Evolutionary conservation across 2,329 filamentous ascomycete genomes (phyloP).

Genomic region (Sporothrix euskadiensis): DNA sequence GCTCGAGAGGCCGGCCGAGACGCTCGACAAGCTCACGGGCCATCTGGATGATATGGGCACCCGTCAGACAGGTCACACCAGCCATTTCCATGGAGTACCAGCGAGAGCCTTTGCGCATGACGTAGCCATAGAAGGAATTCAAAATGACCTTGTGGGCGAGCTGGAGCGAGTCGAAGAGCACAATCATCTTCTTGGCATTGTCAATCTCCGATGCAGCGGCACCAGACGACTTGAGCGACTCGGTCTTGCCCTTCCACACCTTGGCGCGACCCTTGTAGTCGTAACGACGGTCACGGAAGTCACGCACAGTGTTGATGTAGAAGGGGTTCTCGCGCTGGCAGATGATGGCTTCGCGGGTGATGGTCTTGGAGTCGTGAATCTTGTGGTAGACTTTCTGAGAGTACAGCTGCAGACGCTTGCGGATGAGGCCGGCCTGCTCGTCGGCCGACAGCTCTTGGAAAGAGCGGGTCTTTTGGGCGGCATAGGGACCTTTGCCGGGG

Average conservation of each 20-base stretch:
- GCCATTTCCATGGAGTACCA: slow-evolving; percentile 99
- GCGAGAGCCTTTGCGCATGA: slow-evolving; percentile 97
- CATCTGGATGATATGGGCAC: slow-evolving; percentile 95
- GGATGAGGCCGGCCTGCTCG: slow-evolving; percentile 77
- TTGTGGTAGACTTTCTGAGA: slow-evolving; percentile 99
- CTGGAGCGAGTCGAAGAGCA: slow-evolving; percentile 92
- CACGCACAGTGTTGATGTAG: slow-evolving; percentile 93
- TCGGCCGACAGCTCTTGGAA: slow-evolving; percentile 81
- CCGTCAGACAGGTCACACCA: slow-evolving; percentile 94
- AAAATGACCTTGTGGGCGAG: slow-evolving; percentile 98
- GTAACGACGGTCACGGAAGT: slow-evolving; percentile 95
- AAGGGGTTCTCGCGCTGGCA: slow-evolving; percentile 98
- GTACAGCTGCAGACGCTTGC: slow-evolving; percentile 87
- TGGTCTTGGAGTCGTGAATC: slow-evolving; percentile 91
- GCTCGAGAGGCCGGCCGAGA: slow-evolving; percentile 85
- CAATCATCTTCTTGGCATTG: slow-evolving; percentile 97
- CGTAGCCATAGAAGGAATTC: slow-evolving; percentile 98
- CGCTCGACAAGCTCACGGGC: slow-evolving; percentile 90
- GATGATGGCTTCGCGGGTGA: slow-evolving; percentile 93
- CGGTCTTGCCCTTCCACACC: slow-evolving; percentile 96
- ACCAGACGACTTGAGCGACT: slow-evolving; percentile 78
- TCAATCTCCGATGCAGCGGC: slow-evolving; percentile 77
- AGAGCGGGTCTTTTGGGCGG: slow-evolving; percentile 58
- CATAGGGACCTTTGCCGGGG: slow-evolving; percentile 72
- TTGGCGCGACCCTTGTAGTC: slow-evolving; percentile 99